A percentile compares a stretch with the other conserved stretches of the same genome.
Evolutionary conservation across 441 rosid species (phyloP).

Genomic region (Melastoma candidum): DNA sequence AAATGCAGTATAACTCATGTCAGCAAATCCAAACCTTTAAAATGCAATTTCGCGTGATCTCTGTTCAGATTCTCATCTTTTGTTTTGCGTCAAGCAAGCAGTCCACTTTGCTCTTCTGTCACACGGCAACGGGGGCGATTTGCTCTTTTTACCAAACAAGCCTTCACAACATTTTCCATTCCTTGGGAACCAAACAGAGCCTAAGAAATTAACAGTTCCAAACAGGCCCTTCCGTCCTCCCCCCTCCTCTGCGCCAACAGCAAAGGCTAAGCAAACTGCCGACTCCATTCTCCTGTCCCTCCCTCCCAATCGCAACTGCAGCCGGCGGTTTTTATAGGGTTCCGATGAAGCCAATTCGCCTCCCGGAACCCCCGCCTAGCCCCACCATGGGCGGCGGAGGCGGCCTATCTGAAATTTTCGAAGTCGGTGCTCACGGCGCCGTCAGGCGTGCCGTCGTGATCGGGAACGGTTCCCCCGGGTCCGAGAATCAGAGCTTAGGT

Average conservation of each 20-base stretch:
- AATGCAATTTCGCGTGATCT: not conserved
- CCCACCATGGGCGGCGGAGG: constrained; percentile 33
- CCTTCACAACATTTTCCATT: too few species aligned
- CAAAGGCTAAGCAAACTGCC: too few species aligned
- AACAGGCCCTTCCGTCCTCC: too few species aligned
- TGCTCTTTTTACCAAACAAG: too few species aligned
- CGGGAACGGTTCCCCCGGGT: constrained; percentile 69
- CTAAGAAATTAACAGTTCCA: too few species aligned
- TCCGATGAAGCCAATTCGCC: constrained; percentile 67
- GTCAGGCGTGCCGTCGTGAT: constrained; percentile 80
- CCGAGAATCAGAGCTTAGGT: constrained; percentile 85
- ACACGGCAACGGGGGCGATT: too few species aligned
- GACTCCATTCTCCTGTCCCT: too few species aligned
- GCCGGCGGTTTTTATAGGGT: constrained; percentile 2
- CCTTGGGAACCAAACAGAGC: too few species aligned
- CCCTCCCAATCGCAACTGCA: constrained; percentile 15
- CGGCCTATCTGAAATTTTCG: constrained; percentile 68
- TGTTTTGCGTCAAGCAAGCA: too few species aligned
- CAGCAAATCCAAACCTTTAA: not conserved
- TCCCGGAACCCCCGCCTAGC: constrained; percentile 66
- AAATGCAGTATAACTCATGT: not conserved
- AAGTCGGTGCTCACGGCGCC: constrained; percentile 53
- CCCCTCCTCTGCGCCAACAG: too few species aligned
- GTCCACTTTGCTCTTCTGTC: too few species aligned
- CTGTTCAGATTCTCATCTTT: too few species aligned